A percentile compares a stretch with the other conserved stretches of the same genome.
phyloP scores from a whole-genome alignment of 805 yeast species.

The Lipomyces mesembrius region DNA sequence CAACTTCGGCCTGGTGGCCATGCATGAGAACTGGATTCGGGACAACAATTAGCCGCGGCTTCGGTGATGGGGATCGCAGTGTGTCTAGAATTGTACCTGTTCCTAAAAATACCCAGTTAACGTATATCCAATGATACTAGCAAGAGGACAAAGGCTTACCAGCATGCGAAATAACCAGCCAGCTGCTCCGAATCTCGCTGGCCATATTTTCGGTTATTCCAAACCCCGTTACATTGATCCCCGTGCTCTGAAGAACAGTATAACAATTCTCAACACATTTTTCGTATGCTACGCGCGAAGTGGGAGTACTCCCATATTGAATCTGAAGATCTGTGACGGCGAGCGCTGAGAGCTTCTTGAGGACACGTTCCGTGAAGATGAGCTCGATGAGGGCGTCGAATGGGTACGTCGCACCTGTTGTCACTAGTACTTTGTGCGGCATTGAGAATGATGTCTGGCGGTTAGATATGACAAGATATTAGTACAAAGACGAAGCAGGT shows the following conservation, averaged over 20 bases:
- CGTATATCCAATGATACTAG: background rate
- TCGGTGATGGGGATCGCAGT: constrained; percentile 50
- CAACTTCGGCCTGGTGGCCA: constrained; percentile 83
- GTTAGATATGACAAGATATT: background rate
- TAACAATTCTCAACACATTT: constrained; percentile 17
- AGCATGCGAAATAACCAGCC: constrained; percentile 83
- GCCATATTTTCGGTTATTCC: constrained; percentile 52
- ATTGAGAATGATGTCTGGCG: background rate
- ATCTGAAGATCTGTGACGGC: constrained; percentile 54
- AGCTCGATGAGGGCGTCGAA: constrained; percentile 63
- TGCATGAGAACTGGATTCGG: constrained; percentile 77
- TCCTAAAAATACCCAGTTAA: constrained; percentile 44
- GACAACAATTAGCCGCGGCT: constrained; percentile 67
- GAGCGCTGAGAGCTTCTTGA: constrained; percentile 44
- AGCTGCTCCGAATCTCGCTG: constrained; percentile 52
- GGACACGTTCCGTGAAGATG: constrained; percentile 48
- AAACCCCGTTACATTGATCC: constrained; percentile 51
- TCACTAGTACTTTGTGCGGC: constrained; percentile 53
- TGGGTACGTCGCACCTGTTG: constrained; percentile 92
- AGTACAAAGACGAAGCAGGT: background rate
- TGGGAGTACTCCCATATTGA: constrained; percentile 61
- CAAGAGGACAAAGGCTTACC: constrained; percentile 44
- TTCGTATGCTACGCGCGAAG: constrained; percentile 40
- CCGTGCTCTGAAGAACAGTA: constrained; percentile 6
- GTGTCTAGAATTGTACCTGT: constrained; percentile 91